Conservation (phyloP, 108 stramenopile genomes). For the Pseudonitzschia multistriata region DNA sequence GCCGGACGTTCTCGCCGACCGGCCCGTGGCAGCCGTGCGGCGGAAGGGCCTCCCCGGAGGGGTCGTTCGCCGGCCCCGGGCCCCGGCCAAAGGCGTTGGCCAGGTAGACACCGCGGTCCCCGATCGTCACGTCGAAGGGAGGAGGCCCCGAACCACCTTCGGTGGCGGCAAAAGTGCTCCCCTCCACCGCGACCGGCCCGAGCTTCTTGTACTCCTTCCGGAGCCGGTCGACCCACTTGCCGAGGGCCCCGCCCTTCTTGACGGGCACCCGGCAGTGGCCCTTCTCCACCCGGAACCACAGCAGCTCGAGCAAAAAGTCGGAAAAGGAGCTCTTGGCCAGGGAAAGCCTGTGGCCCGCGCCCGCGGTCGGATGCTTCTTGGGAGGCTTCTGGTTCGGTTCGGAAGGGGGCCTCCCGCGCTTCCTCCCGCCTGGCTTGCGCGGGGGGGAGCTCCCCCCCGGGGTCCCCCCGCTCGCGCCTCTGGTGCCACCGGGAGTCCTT, state of each 20-base stretch:
- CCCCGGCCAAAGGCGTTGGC: neutral
- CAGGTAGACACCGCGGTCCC: neutral
- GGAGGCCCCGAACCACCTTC: no score
- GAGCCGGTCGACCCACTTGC: slow-evolving; percentile 15
- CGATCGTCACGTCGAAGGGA: neutral
- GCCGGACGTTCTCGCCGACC: neutral
- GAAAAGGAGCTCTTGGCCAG: neutral
- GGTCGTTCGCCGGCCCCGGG: neutral
- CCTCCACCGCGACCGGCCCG: neutral
- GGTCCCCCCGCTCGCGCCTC: no score
- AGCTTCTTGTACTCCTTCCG: slow-evolving; percentile 14
- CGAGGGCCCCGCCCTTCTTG: slow-evolving; percentile 17
- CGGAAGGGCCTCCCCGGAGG: neutral
- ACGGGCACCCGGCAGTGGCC: slow-evolving; percentile 17
- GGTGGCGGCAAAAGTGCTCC: no score
- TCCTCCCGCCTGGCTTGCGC: neutral
- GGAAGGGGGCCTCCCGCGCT: no score
- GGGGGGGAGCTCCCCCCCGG: no score
- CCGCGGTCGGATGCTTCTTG: neutral
- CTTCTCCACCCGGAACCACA: neutral
- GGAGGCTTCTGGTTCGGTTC: neutral
- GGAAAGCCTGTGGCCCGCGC: neutral
- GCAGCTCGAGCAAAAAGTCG: slow-evolving; percentile 5
- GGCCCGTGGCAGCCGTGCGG: neutral
- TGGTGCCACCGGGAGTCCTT: no score